Evolutionary conservation across 441 rosid genomes (phyloP), one percentile per base, ranked within the genome.

Genomic region (Gossypium davidsonii): DNA sequence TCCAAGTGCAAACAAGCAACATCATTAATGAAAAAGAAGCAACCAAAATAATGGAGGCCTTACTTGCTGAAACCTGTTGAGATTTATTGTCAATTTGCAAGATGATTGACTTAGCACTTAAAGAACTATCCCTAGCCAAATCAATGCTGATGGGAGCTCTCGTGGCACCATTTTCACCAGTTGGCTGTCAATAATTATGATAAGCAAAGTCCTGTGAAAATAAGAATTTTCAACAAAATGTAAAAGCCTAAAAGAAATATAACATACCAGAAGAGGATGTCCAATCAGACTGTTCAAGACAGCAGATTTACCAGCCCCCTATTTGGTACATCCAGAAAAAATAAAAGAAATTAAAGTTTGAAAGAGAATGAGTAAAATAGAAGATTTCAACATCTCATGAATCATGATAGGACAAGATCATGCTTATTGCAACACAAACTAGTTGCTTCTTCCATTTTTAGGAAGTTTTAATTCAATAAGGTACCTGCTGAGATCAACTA

Each of bases 221-320:
- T 25, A 25, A 71, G 77, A 39, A 66, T 60, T 48, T 17, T 66
- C 67, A 70, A 72, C 17, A 65, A 52, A 75, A 75, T 63, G 56
- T 6, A 64, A 74, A 61, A 8, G 59, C 64, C 74, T 49, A 49
- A 61, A 78, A 31, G 11, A 8, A 70, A 73, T 58, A 61, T 44
- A 74, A 76, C 93, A 85, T 80, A 94, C 98, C 88, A 94, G 79
- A 75, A 94, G 83, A 73, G 97, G 97, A 84, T 94, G 97, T 44
- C 98, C 97, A 78, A 94, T 86, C 26, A 94, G 79, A 88, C 98
- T 94, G 77, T 94, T 94, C 71, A 94, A 76, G 39, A 80, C 86
- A 11, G 98, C 98, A 80, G 98, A 94, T 84, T 94, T 94, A 57
- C 98, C 98, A 73, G 97, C 94, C 74, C 98, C 96, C 98, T 93